Base-by-base conservation (phyloP, 2,329 filamentous ascomycete species). In the Parafenestella ontariensis region DNA sequence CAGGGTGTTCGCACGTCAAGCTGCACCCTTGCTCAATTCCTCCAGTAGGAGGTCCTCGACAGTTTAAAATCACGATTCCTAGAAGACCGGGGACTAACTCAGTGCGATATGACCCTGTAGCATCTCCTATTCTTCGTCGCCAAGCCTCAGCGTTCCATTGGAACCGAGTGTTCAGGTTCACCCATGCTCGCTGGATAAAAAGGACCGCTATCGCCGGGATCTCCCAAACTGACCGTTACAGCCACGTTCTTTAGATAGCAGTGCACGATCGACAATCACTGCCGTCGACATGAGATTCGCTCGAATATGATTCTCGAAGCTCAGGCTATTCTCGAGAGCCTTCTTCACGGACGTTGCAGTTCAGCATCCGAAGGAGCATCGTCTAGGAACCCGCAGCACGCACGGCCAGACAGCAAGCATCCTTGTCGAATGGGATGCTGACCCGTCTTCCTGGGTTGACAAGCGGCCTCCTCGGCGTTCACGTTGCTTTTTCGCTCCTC, bases 371-470 rank as follows among this genome's bases (percentile, higher is more conserved):
- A 37, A 36, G 36, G 15, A 24, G 21, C 43, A 15, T 43, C 29
- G n/a, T 31, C 37, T 36, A 37, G 34, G 49, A 39, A 39, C 26
- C 46, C 24, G 29, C 52, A 51, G n/a, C n/a, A n/a, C n/a, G n/a
- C n/a, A n/a, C n/a, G n/a, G n/a, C n/a, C n/a, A n/a, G 31, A 48
- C 39, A 46, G 6, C 36, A n/a, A 23, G 36, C 47, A 29, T 17
- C 23, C 40, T 42, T n/a, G 53, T 36, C 64, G 54, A 63, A 66
- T 65, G 41, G 56, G 54, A 52, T 49, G 10, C 17, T 21, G 52
- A 54, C 41, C 64, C 64, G 54, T 46, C 48, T 50, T 49, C 52
- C 46, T 60, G 56, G 61, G 56, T 59, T 54, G 54, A 56, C 50
- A 63, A 50, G 18, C 48, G 10, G 29, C 34, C 24, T 26, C 26